Evolutionary conservation across 768 basidiomycete species (phyloP), one percentile per base, ranked within the genome.

Genomic region (Serendipita indica): DNA sequence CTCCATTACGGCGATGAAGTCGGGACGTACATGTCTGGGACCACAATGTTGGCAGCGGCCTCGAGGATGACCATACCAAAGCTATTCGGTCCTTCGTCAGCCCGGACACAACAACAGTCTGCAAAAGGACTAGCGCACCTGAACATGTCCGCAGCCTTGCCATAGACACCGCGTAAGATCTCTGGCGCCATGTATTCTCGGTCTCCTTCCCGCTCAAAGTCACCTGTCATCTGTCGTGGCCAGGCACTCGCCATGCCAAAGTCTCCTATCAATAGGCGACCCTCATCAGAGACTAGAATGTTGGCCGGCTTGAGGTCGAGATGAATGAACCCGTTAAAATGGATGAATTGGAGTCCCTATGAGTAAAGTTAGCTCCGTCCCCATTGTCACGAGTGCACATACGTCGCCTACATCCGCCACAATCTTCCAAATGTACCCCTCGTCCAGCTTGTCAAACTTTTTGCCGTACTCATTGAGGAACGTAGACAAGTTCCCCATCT

Each of bases 211-310:
- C 96, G 79, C 70, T 98, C 94, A 68, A 97, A 91, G 13, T 45
- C 57, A 18, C 39, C 58, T 28, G 58, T 61, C 60, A 41, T 30
- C 63, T 74, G 72, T 35, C 91, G 75, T 0, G 91, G 90, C 86
- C 89, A 93, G 57, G 90, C 65, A 3, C 89, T 89, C n/a, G 94
- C 93, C 83, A 99, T 91, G 6, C 96, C 96, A 73, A 98, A 97
- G 69, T 99, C 96, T 5, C 94, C 94, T 68, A 99, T 91, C 73
- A 90, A 91, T 73, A 99, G 85, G 43, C 85, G 79, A 1, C 96
- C 96, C 39, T 83, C 79, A 5, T 75, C 75, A 7, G 89, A 91
- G 65, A 99, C 77, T 67, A 99, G 91, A 56, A 99, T 84, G 69
- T 99, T 99, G 39, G 90, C 90, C 12, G 96, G 96, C 73, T 99